Base-by-base conservation (phyloP, 1,284 basidiomycete genomes). In the Mrakiaceae sp. region DNA sequence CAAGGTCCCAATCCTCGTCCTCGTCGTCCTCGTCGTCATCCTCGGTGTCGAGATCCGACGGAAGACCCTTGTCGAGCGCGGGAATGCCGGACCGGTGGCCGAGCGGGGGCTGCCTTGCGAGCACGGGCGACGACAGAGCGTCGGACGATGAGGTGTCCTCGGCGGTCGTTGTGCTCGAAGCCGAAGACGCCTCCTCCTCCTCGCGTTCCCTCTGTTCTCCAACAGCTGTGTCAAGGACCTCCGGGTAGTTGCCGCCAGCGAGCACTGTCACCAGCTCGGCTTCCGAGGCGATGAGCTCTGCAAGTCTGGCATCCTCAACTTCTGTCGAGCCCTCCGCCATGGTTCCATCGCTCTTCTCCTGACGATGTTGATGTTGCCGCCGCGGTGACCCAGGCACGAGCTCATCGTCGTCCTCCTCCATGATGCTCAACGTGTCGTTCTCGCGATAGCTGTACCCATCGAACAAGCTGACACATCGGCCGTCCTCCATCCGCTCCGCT, bases 391-490 rank as follows among this genome's bases (percentile, higher is more conserved):
- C 27, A 27, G 27, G 27, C 27, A 27, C 27, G 27, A 27, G 27
- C 14, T 57, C n/a, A 9, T 69, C 79, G 8, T 83, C 84, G 3
- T 82, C 83, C 9, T 84, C 84, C 51, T 83, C 84, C 66, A 87
- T 87, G 58, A 89, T 76, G 66, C 88, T 78, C 63, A 90, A 80
- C 4, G 88, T 88, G 74, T 89, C 81, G 44, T 87, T 80, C 10
- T 87, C 89, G 76, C 90, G 90, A 80, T 88, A 91, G 47, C 87
- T 90, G 74, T 91, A 91, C 11, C 88, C 88, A 75, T 90, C 89
- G 71, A 90, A 91, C 16, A 90, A 60, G 49, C 68, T 67, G 42
- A 62, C 66, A 27, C 27, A 27, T 27, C 27, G 27, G 12, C 64
- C 54, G n/a, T 68, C 83, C 72, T 89, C 87, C 40, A 12, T 27